Evolutionary conservation across 352 stramenopile species (phyloP), one percentile per base, ranked within the genome.

Genomic region (Pythium insidiosum): DNA sequence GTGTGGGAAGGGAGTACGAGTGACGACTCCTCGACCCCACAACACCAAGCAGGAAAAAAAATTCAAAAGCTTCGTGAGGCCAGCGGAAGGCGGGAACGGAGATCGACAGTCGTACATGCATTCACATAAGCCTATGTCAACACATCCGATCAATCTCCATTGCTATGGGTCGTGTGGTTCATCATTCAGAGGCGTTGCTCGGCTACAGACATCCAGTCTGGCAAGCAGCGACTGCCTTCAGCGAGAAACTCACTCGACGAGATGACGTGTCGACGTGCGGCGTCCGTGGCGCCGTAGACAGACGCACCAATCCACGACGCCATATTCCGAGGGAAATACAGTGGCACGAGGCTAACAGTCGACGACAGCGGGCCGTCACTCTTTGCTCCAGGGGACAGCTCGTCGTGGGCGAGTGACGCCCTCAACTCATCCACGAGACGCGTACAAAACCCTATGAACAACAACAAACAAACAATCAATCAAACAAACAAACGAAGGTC

Each of bases 291-390:
- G 15, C 71, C 81, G 26, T 83, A 91, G 53, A 94, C 63, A 15
- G 78, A 91, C 0, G 64, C 78, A 18, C 81, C 81, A 23, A 94
- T 56, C 81, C 81, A 94, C 3, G 65, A 51, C 20, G 91, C 54
- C 53, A 94, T 56, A 43, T 88, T 90, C 0, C 63, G 59, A 6
- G 81, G 81, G 43, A 91, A 94, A 23, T 68, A 65, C 2, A 67
- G 61, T 18, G 50, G 46, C 21, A 84, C 59, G 5, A 90, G 50
- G 26, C 56, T 38, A 18, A 64, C 56, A 16, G 43, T 52, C 19
- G n/a, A n/a, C n/a, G n/a, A n/a, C n/a, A n/a, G n/a, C n/a, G n/a
- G n/a, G n/a, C n/a, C n/a, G n/a, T n/a, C n/a, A n/a, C n/a, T n/a
- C n/a, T n/a, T n/a, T n/a, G 75, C 53, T 18, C 74, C 61, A 25